Evolutionary conservation across 2,329 filamentous ascomycete species (phyloP), one percentile per base, ranked within the genome.

Genomic region (Paecilomyces variotii): DNA sequence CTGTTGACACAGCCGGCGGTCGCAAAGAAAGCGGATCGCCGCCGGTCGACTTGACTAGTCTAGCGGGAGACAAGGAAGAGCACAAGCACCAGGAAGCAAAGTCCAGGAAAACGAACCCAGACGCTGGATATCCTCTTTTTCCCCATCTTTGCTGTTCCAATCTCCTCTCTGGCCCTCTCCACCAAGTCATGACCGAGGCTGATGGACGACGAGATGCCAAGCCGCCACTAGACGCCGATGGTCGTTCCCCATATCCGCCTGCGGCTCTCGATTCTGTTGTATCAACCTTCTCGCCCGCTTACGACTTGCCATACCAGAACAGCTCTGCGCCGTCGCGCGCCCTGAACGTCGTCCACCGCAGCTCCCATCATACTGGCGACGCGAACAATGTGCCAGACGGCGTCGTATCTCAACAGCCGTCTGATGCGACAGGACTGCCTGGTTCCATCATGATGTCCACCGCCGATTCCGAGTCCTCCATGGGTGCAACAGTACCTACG

Each of bases 391-490:
- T 69, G 64, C 67, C 65, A 58, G 59, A 62, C 58, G 59, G 68
- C 62, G 64, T 60, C 64, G 61, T 63, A 69, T 67, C 68, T 68
- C 70, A 72, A 72, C 62, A 34, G 11, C 50, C 34, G 35, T 55
- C 52, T 52, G 50, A 57, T 59, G 58, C 55, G 55, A 53, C 58
- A 52, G 35, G 51, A 54, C 51, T 24, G 10, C 26, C 70, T 63
- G 67, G 67, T 66, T 70, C 72, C 71, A 65, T 71, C 69, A 72
- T 74, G 70, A 74, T 69, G 61, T 68, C 67, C 65, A 65, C 69
- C 63, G 68, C 68, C 63, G 68, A 72, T 57, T 68, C 69, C 63
- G 67, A 69, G 39, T 69, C 66, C 59, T 66, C 67, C 57, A 59
- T 68, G 63, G 67, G 64, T 55, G 61, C 65, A n/a, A 26, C 35